Evolutionary conservation across 2,329 filamentous ascomycete species (phyloP).

Genomic region (Xylaria multiplex): DNA sequence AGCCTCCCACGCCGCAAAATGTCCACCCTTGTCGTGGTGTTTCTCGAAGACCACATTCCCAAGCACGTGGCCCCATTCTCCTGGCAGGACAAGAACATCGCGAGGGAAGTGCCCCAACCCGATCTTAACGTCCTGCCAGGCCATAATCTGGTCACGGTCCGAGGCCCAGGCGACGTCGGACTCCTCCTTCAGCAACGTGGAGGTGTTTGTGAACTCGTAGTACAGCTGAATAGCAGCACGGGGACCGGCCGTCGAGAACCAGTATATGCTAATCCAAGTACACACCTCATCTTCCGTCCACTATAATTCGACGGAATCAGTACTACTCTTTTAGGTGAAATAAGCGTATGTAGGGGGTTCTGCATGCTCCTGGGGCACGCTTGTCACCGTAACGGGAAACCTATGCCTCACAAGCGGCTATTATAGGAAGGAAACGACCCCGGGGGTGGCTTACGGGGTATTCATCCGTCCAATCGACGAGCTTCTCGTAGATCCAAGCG

Average conservation of each 20-base stretch:
- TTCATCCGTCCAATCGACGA: constrained; percentile 77
- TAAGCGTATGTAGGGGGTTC: too few species aligned
- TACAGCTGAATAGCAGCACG: constrained; percentile 74
- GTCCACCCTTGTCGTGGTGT: constrained; percentile 54
- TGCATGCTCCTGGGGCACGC: too few species aligned
- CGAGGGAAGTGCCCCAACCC: constrained; percentile 61
- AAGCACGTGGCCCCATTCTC: constrained; percentile 60
- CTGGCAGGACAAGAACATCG: constrained; percentile 60
- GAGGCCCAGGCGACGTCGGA: constrained; percentile 5
- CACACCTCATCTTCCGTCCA: constrained; percentile 82
- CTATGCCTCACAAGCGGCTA: too few species aligned
- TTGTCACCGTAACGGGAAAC: too few species aligned
- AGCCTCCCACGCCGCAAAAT: constrained; percentile 62
- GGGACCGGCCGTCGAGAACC: constrained; percentile 74
- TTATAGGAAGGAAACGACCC: too few species aligned
- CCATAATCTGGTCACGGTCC: constrained; percentile 23
- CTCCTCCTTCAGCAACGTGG: constrained; percentile 62
- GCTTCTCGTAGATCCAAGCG: constrained; percentile 83
- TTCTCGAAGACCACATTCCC: constrained; percentile 62
- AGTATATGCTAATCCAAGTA: constrained; percentile 79
- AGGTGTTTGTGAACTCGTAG: constrained; percentile 68
- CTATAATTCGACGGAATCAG: too few species aligned
- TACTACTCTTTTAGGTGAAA: too few species aligned
- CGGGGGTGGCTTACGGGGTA: constrained; percentile 56
- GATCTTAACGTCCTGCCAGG: constrained; percentile 55